Conservation (phyloP, 2,329 filamentous ascomycete genomes). For the Neophaeococcomyces aloes region DNA sequence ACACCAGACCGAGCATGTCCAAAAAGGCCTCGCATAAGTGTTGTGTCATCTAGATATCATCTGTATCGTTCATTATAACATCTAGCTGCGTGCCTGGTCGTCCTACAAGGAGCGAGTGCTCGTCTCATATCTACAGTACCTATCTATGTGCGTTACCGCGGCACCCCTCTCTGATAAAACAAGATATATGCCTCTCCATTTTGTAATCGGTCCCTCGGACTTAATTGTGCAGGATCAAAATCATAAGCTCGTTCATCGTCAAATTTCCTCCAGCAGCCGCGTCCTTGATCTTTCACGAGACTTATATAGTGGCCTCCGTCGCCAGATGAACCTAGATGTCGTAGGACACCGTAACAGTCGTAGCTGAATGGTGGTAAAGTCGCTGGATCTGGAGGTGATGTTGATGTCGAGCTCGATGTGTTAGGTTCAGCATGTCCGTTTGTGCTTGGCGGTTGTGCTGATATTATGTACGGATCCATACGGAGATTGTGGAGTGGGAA, state of each 20-base stretch:
- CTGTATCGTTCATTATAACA: too few relatives aligned
- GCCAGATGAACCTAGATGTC: conserved; percentile 59
- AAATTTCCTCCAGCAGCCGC: conserved; percentile 50
- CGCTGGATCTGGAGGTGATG: conserved; percentile 21
- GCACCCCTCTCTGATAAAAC: conserved; percentile 45
- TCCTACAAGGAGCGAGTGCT: too few relatives aligned
- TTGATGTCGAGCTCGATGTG: conserved; percentile 13
- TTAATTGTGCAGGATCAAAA: conserved; percentile 45
- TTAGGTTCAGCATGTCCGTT: conserved; percentile 16
- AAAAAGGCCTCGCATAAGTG: too few relatives aligned
- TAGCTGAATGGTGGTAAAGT: conserved; percentile 56
- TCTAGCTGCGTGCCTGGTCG: too few relatives aligned
- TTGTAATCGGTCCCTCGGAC: conserved; percentile 42
- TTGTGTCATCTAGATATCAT: too few relatives aligned
- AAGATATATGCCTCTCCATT: conserved; percentile 57
- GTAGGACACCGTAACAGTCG: conserved; percentile 74
- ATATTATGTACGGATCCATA: conserved; percentile 50
- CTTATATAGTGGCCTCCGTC: conserved; percentile 72
- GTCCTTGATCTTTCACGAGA: conserved; percentile 51
- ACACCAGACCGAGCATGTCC: too few relatives aligned
- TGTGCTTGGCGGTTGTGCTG: conserved; percentile 28
- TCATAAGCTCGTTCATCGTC: conserved; percentile 48
- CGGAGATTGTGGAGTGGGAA: conserved; percentile 66
- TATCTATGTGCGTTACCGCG: not conserved
- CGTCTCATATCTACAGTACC: too few relatives aligned